Evolutionary conservation across 2,329 filamentous ascomycete species (phyloP), one percentile per base, ranked within the genome.

Genomic region (Dothistroma septosporum): DNA sequence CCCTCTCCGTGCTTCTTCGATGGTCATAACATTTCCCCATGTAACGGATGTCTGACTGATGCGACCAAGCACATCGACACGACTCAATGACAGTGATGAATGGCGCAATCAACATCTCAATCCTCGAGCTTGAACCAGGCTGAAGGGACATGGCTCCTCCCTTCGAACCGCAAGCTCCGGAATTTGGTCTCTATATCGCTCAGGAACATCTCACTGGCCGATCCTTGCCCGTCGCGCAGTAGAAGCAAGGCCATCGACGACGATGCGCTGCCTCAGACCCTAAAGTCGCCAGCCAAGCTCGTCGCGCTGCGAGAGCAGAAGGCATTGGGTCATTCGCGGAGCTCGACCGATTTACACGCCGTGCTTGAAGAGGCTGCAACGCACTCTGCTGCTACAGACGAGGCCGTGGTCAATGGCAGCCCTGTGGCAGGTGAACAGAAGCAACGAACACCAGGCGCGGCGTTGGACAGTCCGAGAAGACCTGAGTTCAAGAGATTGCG

Each of bases 141-240:
- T 68, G 78, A 79, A 61, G 75, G 76, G 64, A 79, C 80, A 61
- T 82, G 81, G 76, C 75, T 84, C 47, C 78, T 82, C 66, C 76
- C 82, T 68, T 81, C 94, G 82, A 97, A 96, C 75, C 90, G 92
- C 74, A 92, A 89, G 74, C 82, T 97, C 57, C 87, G 93, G 58
- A 92, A 97, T 79, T 83, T 97, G 4, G 87, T 90, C 69, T 91
- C 91, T 67, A 85, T 97, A 68, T 93, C 90, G 59, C 79, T 97
- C 55, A 90, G 93, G 60, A 97, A 97, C 75, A 80, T 97, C 48
- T 87, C 86, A 63, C 87, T 96, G 66, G 80, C 79, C 24, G 80
- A 79, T 64, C 78, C 80, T 61, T 78, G 78, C 7, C 58, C 70
- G 78, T 53, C 57, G 1, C 70, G 82, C 61, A 65, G 73, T 41